Evolutionary conservation across 2,329 filamentous ascomycete genomes (phyloP).

Genomic region (Aspergillus sp.): DNA sequence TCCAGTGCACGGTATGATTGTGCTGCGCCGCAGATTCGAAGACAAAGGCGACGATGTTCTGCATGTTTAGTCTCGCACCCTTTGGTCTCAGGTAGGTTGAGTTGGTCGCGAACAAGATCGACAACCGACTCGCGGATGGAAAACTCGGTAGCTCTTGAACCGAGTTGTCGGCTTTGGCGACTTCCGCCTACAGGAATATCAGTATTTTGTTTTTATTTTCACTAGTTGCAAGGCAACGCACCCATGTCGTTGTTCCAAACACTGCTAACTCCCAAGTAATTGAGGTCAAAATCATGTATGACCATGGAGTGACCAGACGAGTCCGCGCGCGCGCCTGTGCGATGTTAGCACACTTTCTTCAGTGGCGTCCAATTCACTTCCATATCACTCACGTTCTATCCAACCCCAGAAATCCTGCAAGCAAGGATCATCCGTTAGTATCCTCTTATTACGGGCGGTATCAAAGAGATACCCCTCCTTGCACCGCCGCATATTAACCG

Average conservation of each 20-base stretch:
- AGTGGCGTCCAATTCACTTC: neutral
- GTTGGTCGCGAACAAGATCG: slow-evolving; percentile 40
- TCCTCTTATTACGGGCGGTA: slow-evolving; percentile 46
- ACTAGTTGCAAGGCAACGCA: slow-evolving; percentile 13
- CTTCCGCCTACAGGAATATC: slow-evolving; percentile 20
- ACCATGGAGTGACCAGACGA: slow-evolving; percentile 47
- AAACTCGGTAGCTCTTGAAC: slow-evolving; percentile 14
- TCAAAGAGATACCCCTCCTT: slow-evolving; percentile 49
- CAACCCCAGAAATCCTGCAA: slow-evolving; percentile 54
- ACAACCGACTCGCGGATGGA: slow-evolving; percentile 33
- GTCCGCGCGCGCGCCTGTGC: slow-evolving; percentile 30
- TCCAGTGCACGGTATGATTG: slow-evolving; percentile 45
- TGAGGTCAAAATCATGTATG: slow-evolving; percentile 49
- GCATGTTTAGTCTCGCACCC: slow-evolving; percentile 45
- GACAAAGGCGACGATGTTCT: slow-evolving; percentile 52
- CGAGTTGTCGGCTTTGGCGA: slow-evolving; percentile 23
- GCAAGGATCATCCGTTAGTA: slow-evolving; percentile 49
- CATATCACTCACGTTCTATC: slow-evolving; percentile 39
- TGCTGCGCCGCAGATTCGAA: slow-evolving; percentile 52
- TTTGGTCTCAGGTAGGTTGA: slow-evolving; percentile 46
- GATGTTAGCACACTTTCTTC: slow-evolving; percentile 6
- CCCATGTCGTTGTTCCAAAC: slow-evolving; percentile 53
- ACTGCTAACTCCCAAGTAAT: slow-evolving; percentile 51
- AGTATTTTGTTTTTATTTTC: too few species aligned
- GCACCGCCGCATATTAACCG: slow-evolving; percentile 42